Conservation (phyloP, 495 filamentous ascomycete species). For the Opeltia flavorubescens region DNA sequence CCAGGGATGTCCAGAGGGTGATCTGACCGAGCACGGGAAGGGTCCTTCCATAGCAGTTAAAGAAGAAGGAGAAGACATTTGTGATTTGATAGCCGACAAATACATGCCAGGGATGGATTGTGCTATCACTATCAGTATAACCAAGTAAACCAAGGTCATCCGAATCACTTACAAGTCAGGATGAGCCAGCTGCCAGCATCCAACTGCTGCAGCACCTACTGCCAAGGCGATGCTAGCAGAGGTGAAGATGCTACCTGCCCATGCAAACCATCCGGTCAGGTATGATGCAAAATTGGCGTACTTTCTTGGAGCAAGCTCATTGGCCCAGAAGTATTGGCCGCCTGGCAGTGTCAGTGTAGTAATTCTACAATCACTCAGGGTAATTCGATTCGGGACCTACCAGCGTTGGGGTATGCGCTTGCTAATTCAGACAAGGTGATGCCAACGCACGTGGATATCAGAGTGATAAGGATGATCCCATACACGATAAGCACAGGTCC, state of each 20-base stretch:
- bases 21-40: conserved; percentile 35
- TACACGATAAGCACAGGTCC: conserved; percentile 47
- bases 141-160: neutral
- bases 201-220: conserved; percentile 36
- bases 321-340: conserved; percentile 52
- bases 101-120: conserved; percentile 41
- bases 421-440: conserved; percentile 43
- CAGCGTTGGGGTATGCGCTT: conserved; percentile 44
- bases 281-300: conserved; percentile 39
- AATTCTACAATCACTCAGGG: neutral
- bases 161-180: conserved; percentile 35
- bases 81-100: conserved; percentile 37
- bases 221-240: conserved; percentile 43
- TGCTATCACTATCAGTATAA: conserved; percentile 5
- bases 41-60: conserved; percentile 43
- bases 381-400: conserved; percentile 7
- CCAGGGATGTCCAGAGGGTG: conserved; percentile 36
- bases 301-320: conserved; percentile 39
- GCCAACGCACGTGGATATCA: conserved; percentile 41
- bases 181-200: conserved; percentile 44
- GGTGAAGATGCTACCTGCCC: conserved; percentile 43
- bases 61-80: conserved; percentile 42
- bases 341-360: neutral
- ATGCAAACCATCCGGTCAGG: conserved; percentile 43
- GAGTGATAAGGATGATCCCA: conserved; percentile 39